These are phyloP conservation scores for Hypoxylon cercidicola DNA, from an alignment of 495 filamentous ascomycete genomes.

Conservation along the genomic window DNA sequence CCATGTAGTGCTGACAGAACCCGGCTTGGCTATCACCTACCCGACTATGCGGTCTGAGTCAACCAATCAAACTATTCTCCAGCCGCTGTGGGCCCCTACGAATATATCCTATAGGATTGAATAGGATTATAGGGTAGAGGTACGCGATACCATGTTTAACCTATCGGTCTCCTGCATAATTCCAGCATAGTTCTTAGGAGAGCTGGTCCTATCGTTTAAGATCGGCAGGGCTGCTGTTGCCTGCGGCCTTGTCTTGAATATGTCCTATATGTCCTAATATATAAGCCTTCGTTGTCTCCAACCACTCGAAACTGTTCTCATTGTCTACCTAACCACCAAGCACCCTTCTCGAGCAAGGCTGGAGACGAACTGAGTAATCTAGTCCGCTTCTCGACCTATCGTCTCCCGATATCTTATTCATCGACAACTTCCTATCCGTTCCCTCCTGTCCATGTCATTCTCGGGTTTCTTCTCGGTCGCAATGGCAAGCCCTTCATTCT, in stretches of 20 bases:
- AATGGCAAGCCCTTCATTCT: conserved; percentile 35
- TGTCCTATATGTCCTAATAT: background rate
- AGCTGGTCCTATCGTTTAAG: too few relatives aligned
- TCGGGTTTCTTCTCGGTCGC: background rate
- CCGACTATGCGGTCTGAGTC: conserved; percentile 14
- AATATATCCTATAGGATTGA: conserved; percentile 8
- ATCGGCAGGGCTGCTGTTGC: too few relatives aligned
- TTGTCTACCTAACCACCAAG: background rate
- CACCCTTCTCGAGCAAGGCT: background rate
- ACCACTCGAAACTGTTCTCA: background rate
- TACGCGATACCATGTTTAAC: background rate
- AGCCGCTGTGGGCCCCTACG: background rate
- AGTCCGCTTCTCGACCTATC: background rate
- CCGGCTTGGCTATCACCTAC: background rate
- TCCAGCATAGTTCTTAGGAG: too few relatives aligned
- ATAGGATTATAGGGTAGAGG: background rate
- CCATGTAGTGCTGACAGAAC: conserved; percentile 19
- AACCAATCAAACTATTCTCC: conserved; percentile 13
- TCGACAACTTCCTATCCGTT: background rate
- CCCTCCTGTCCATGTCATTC: background rate
- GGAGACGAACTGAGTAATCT: background rate
- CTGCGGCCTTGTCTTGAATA: too few relatives aligned
- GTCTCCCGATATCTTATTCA: background rate
- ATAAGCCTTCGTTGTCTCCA: conserved; percentile 1
- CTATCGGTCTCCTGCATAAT: too few relatives aligned